Percentiles rank a stretch among this genome's conserved stretches.
Evolutionary conservation across 345 rosid genomes (phyloP).

Genomic region (Citrus glauca): DNA sequence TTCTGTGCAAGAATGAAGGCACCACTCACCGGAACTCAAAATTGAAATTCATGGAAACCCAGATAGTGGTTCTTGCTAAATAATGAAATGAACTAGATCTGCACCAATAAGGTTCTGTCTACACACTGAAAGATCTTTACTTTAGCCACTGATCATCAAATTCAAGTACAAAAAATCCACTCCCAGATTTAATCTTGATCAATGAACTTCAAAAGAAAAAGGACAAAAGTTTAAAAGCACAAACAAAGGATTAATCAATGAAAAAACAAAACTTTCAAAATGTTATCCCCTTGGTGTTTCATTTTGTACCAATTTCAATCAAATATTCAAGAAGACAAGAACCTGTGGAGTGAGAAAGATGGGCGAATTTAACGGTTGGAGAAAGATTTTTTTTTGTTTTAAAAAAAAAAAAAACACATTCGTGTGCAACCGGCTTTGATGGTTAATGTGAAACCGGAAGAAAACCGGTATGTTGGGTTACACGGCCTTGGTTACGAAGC

Average conservation of each 20-base stretch:
- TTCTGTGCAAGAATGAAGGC: neutral
- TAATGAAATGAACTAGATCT: conserved; percentile 9
- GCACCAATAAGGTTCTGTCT: conserved; percentile 1
- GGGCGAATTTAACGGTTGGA: too few species aligned
- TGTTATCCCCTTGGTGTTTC: neutral
- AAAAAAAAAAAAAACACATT: too few species aligned
- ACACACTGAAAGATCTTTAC: neutral
- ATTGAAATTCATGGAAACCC: conserved; percentile 10
- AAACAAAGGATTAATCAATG: neutral
- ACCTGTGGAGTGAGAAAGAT: neutral
- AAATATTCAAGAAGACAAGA: neutral
- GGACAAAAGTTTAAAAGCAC: neutral
- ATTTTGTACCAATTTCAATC: neutral
- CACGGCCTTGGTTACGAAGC: too few species aligned
- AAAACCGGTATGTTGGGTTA: too few species aligned
- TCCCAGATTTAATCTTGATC: conserved; percentile 14
- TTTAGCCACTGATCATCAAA: conserved; percentile 1
- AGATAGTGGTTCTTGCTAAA: neutral
- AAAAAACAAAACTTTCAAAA: neutral
- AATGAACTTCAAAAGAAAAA: neutral
- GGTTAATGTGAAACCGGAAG: too few species aligned
- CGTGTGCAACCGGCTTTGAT: too few species aligned
- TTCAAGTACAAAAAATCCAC: neutral
- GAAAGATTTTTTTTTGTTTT: too few species aligned
- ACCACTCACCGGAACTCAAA: conserved; percentile 13